Base-by-base conservation (phyloP, 805 yeast genomes). In the Sungouiozyma intestinalis region DNA sequence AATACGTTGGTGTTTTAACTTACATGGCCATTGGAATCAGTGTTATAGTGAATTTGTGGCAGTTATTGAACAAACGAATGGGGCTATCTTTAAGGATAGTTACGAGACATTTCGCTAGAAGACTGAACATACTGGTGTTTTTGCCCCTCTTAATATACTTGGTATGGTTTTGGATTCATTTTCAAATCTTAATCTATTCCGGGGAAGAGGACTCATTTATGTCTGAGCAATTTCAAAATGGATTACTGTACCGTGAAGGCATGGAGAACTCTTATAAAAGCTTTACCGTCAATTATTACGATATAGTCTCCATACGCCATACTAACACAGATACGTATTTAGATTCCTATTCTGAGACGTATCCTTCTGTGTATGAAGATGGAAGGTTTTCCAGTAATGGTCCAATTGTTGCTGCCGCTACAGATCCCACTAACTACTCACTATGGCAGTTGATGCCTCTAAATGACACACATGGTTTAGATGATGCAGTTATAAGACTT, bases 191-290 rank as follows among this genome's bases (percentile, higher is more conserved):
- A 54, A 72, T 65, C 52, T 79, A 75, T 51, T 87, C 97, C 1
- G 97, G 97, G 19, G 90, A 97, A 3, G 98, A 97, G 45, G 96
- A 88, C 58, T 71, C 73, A 3, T 86, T 88, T 61, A 92, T 92
- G 97, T 76, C 90, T 15, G 72, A 90, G 6, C 88, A 82, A 46
- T 90, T 90, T 72, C 97, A 92, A 66, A 95, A 85, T 55, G 80
- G 95, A 27, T 72, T 90, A 40, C 80, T 78, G 35, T 97, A 90
- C 57, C 29, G 11, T 24, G 29, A 24, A 7, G 11, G 11, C 11
- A 7, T 24, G 11, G 29, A 24, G 11, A 24, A 24, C 29, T 82
- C 87, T 40, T 77, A 83, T 16, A 60, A 85, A 55, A 84, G 88
- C 14, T 72, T 65, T 20, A 7, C 29, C 9, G 76, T 90, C 35